Evolutionary conservation across 306 rosid species (phyloP).

Genomic region (Herpetospermum pedunculosum): DNA sequence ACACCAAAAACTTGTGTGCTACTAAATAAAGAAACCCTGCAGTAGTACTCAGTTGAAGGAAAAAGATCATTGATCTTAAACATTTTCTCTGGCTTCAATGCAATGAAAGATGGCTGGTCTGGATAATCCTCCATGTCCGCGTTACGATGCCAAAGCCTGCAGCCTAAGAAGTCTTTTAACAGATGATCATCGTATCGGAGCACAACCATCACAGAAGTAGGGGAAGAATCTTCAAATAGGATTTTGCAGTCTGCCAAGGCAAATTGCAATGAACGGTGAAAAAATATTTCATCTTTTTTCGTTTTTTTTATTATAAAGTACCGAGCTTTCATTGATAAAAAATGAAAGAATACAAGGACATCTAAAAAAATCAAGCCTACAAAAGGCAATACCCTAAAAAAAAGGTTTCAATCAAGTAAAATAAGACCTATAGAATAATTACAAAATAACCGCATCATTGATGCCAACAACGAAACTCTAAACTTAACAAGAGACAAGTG

Average conservation of each 20-base stretch:
- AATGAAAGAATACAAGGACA: too few relatives aligned
- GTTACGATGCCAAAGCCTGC: conserved; percentile 73
- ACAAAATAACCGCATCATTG: too few relatives aligned
- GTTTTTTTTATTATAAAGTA: too few relatives aligned
- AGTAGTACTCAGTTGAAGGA: conserved; percentile 64
- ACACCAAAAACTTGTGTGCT: conserved; percentile 54
- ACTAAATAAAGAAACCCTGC: conserved; percentile 81
- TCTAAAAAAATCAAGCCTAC: too few relatives aligned
- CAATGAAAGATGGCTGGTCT: conserved; percentile 70
- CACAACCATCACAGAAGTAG: conserved; percentile 60
- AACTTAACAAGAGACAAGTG: too few relatives aligned
- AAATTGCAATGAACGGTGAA: conserved; percentile 1
- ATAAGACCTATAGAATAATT: too few relatives aligned
- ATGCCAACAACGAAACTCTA: too few relatives aligned
- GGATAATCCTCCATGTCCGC: conserved; percentile 43
- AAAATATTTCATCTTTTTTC: background rate
- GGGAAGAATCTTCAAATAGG: conserved; percentile 54
- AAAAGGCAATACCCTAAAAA: too few relatives aligned
- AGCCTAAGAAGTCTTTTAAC: conserved; percentile 48
- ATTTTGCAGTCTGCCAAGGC: conserved; percentile 48
- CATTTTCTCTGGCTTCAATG: conserved; percentile 65
- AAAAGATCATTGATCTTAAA: conserved; percentile 51
- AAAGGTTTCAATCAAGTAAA: too few relatives aligned
- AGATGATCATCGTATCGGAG: conserved; percentile 49
- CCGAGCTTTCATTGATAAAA: too few relatives aligned